Evolutionary conservation across 495 filamentous ascomycete species (phyloP), one percentile per base, ranked within the genome.

Genomic region (Penicillium waksmanii): DNA sequence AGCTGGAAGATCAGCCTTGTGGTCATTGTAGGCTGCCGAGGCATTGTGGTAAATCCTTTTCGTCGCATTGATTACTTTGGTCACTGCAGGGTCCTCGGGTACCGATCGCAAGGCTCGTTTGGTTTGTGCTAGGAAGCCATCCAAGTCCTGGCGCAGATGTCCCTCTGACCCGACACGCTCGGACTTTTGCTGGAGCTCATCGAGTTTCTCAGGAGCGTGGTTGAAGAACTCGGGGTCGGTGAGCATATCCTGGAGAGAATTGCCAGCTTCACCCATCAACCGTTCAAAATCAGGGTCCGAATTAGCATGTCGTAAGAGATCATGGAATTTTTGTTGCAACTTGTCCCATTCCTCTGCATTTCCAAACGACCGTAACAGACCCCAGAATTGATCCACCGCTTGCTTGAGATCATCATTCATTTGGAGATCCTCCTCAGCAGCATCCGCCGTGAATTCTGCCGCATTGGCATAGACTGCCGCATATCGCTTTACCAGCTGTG

Each of bases 221-320:
- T 90, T 87, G 62, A 95, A 88, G 67, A 96, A 96, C 2, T 84
- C 80, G 0, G 93, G 93, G 62, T 98, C 89, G 0, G 85, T 95
- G n/a, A 97, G 76, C 70, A 98, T 84, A 51, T 90, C 87, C 67
- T 95, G 88, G 5, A 95, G 63, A 4, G 89, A 84, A 50, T 82
- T 82, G 1, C 88, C 88, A 5, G 93, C 74, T 25, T 93, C 88
- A 10, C 75, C 78, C 72, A 96, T 83, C 31, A 96, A 69, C 23
- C 82, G 69, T 62, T 98, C 94, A 62, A 97, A 96, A 38, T 96
- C 85, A 0, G 90, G 89, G 66, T 96, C 91, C 25, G 82, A 85
- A 50, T 89, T 80, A 3, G 86, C 84, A 72, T 96, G 91, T 40
- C 83, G 77, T 76, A 95, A 73, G 52, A 97, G 84, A 53, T 83